Conservation (phyloP, 306 rosid species). For the Glycine soja region DNA sequence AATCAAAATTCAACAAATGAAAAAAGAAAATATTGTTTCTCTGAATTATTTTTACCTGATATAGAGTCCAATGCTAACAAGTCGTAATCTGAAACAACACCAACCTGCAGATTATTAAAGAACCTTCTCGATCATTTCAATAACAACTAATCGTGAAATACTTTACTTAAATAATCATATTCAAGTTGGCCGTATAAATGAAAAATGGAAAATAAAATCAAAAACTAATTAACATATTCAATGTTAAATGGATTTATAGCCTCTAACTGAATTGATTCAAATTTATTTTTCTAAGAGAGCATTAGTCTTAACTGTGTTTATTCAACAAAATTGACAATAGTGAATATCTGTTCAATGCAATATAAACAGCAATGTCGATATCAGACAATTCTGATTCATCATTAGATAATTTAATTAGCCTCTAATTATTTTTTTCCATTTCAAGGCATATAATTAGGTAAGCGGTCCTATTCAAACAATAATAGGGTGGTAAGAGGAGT, state of each 20-base stretch:
- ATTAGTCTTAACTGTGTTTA: background rate
- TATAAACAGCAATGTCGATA: background rate
- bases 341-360: background rate
- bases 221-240: conserved; percentile 1
- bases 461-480: no score
- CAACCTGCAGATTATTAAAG: conserved; percentile 66
- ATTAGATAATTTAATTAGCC: background rate
- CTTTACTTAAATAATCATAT: conserved; percentile 1
- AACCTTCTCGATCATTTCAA: conserved; percentile 41
- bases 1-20: conserved; percentile 20
- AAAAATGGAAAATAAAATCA: background rate
- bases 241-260: conserved; percentile 12
- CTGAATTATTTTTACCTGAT: conserved; percentile 60
- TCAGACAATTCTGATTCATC: background rate
- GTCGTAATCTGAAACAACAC: conserved; percentile 92
- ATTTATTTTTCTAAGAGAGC: conserved; percentile 10
- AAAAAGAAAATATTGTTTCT: conserved; percentile 23
- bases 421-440: background rate
- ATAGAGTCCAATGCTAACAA: conserved; percentile 82
- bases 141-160: background rate
- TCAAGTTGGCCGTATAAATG: background rate
- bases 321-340: background rate
- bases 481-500: no score
- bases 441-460: no score
- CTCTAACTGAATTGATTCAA: conserved; percentile 21